phyloP scores from a whole-genome alignment of 163 green algal species.

The Chlorella variabilis region DNA sequence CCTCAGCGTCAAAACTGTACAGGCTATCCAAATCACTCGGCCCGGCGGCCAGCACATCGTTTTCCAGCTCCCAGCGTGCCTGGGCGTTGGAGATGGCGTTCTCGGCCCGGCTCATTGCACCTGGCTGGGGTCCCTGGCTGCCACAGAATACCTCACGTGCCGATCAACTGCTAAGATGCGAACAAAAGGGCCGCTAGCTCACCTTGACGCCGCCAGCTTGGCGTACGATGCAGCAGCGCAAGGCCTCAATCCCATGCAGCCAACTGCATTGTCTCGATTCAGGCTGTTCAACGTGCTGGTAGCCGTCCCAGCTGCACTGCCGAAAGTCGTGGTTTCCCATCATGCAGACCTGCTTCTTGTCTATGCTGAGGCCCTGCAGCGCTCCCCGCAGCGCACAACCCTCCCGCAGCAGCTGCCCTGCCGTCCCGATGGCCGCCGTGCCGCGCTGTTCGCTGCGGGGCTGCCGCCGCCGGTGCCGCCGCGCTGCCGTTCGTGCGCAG shows the following conservation, averaged over 20 bases:
- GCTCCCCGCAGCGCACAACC: not conserved
- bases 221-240: no score
- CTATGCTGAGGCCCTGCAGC: conserved; percentile 12
- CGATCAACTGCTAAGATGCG: no score
- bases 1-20: conserved; percentile 79
- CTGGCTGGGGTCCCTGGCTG: no score
- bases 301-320: no score
- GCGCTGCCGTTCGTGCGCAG: not conserved
- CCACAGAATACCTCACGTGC: no score
- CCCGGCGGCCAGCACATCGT: conserved; percentile 69
- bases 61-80: conserved; percentile 95
- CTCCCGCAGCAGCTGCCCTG: not conserved
- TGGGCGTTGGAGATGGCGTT: conserved; percentile 32
- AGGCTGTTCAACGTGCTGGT: no score
- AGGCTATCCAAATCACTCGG: conserved; percentile 62
- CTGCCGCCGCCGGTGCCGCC: not conserved
- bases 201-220: no score
- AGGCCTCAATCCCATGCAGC: no score
- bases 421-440: not conserved
- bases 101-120: conserved; percentile 8
- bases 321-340: no score
- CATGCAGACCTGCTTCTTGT: not conserved
- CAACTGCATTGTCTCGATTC: no score
- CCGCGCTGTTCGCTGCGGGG: not conserved
- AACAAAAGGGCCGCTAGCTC: no score